These are phyloP conservation scores for Cystobasidium ongulense DNA, from an alignment of 768 basidiomycete genomes.

Conservation along the genomic window DNA sequence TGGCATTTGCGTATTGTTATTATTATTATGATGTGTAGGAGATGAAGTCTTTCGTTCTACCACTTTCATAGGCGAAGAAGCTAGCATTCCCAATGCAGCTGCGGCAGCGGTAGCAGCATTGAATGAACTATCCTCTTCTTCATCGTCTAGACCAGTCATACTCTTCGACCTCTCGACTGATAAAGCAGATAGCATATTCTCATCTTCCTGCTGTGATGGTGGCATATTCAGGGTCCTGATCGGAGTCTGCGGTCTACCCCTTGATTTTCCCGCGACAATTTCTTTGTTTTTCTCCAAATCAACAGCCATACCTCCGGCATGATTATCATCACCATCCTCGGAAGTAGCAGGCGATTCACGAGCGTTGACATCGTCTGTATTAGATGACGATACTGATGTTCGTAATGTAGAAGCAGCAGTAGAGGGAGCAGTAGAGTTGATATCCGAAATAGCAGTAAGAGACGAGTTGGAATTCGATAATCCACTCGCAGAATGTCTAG, in stretches of 20 bases:
- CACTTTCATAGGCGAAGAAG: conserved; percentile 14
- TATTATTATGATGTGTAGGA: not conserved
- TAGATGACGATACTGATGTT: not conserved
- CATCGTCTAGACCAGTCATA: not conserved
- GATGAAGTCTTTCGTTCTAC: not conserved
- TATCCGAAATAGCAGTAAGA: not conserved
- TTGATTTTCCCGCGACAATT: not conserved
- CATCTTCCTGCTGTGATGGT: not conserved
- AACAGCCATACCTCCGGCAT: not conserved
- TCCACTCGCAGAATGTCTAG: not conserved
- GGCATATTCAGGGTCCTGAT: not conserved
- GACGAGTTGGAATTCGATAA: not conserved
- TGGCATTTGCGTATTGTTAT: not conserved
- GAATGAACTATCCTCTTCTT: conserved; percentile 12
- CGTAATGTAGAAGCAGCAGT: not conserved
- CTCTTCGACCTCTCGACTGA: not conserved
- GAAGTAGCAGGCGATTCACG: not conserved
- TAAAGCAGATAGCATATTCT: not conserved
- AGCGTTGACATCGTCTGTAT: not conserved
- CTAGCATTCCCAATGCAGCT: conserved; percentile 22
- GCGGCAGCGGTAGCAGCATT: conserved; percentile 25
- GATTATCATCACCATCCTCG: not conserved
- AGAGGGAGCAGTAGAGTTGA: not conserved
- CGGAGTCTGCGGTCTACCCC: not conserved
- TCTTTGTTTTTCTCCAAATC: not conserved